Percentiles rank a stretch among this genome's conserved stretches.
Evolutionary conservation across 176 grass and related monocot genomes (phyloP).

Genomic region (Raddia distichophylla): DNA sequence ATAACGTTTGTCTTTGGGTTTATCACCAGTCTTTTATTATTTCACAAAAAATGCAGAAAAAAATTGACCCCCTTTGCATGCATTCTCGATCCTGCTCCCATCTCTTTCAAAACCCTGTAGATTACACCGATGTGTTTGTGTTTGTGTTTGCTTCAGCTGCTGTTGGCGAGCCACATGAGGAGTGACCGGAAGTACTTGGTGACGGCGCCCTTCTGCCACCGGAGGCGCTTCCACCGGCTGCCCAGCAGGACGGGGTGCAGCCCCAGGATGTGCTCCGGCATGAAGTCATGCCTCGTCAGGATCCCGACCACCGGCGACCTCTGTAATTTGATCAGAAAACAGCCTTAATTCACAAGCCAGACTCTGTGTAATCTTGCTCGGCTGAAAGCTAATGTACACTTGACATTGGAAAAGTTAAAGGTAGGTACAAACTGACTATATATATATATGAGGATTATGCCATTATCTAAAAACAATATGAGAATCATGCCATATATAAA

Average conservation of each 20-base stretch:
- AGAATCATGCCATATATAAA: no score
- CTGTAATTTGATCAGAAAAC: constrained; percentile 41
- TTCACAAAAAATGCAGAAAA: constrained; percentile 11
- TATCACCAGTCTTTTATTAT: neutral
- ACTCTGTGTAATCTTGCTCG: neutral
- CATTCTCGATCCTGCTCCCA: neutral
- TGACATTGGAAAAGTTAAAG: neutral
- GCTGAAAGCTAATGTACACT: neutral
- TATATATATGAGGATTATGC: no score
- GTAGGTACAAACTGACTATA: no score
- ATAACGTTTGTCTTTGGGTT: neutral
- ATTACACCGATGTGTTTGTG: neutral
- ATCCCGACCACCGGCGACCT: constrained; percentile 83
- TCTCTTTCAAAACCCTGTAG: neutral
- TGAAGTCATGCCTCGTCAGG: constrained; percentile 94
- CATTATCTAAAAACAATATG: no score
- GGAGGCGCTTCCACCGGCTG: constrained; percentile 77
- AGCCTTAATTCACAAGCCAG: neutral
- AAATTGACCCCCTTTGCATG: neutral
- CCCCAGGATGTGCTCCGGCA: constrained; percentile 89
- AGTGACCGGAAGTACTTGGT: constrained; percentile 58
- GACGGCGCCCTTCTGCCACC: constrained; percentile 57
- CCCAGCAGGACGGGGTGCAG: constrained; percentile 56
- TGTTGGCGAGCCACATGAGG: constrained; percentile 48
- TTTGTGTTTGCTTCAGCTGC: constrained; percentile 32